Base-by-base conservation (phyloP, 306 rosid genomes). In the Prosopis cineraria region DNA sequence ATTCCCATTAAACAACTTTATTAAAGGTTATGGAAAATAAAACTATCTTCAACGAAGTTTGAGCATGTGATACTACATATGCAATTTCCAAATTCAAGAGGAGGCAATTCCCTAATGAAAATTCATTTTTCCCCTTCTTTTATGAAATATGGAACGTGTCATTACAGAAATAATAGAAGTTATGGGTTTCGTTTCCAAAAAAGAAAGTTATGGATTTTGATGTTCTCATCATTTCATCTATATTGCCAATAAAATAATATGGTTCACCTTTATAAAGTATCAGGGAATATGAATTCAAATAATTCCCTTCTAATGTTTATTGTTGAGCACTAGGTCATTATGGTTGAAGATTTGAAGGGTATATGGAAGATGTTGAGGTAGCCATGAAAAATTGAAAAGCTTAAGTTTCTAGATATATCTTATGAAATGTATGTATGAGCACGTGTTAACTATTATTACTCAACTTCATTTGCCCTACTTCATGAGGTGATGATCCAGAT, bases 331-430 rank as follows among this genome's bases (percentile, higher is more conserved):
- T 40, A 78, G 34, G 10, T 78, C 27, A 70, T 25, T 37, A 4
- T 44, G 67, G 4, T 55, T 22, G 77, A 36, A 73, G 5, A 20
- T 7, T 37, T 36, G 77, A 55, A 73, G 10, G 22, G 56, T 25
- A 39, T 52, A 53, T 77, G 68, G 74, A 50, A 12, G 34, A 20
- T 69, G 27, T 72, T 24, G 30, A 47, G 73, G 44, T 39, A 20
- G 11, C 20, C 41, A 24, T 52, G 33, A 72, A 44, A 39, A 41
- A 13, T 12, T 52, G 33, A 72, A 44, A 39, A 41, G n/a, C 17
- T 13, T 37, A 33, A 45, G 25, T 52, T 25, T 45, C n/a, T 67
- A 1, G n/a, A 50, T 50, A 50, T 34, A 34, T 34, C 3, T 34
- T 34, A 6, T 34, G 37, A 3, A 34, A 3, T 6, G 14, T 11